phyloP scores from a whole-genome alignment of 1,284 basidiomycete species.

The Fistulinella cinereoalba region DNA sequence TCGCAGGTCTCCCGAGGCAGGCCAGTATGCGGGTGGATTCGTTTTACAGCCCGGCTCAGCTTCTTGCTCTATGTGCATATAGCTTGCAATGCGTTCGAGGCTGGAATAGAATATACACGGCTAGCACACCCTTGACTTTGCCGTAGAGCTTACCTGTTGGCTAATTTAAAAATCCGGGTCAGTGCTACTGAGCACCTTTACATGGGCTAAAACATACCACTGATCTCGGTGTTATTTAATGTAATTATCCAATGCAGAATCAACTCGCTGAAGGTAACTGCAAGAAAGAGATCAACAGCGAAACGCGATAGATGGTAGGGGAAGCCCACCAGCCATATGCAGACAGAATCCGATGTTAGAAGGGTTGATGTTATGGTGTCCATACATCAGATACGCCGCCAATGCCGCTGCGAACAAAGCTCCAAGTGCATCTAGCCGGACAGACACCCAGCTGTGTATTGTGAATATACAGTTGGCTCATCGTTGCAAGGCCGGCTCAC shows the following conservation, averaged over 20 bases:
- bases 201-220: conserved; percentile 3
- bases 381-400: conserved; percentile 46
- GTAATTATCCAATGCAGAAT: conserved; percentile 9
- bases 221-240: conserved; percentile 9
- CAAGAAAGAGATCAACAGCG: background rate
- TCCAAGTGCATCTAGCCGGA: conserved; percentile 52
- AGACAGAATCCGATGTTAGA: conserved; percentile 51
- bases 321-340: conserved; percentile 43
- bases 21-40: conserved; percentile 76
- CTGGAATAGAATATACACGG: conserved; percentile 38
- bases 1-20: conserved; percentile 62
- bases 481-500: conserved; percentile 12
- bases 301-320: conserved; percentile 32
- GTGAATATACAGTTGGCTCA: background rate
- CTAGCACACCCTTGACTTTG: background rate
- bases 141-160: conserved; percentile 10
- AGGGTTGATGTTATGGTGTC: conserved; percentile 34
- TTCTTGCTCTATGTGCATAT: conserved; percentile 73
- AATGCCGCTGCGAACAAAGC: conserved; percentile 52
- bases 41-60: conserved; percentile 46
- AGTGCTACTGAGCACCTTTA: background rate
- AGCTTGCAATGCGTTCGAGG: conserved; percentile 74
- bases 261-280: conserved; percentile 3
- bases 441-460: conserved; percentile 46
- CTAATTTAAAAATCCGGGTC: conserved; percentile 1